Conservation (phyloP, 140 eudicot genomes). For the Bidens hawaiensis region DNA sequence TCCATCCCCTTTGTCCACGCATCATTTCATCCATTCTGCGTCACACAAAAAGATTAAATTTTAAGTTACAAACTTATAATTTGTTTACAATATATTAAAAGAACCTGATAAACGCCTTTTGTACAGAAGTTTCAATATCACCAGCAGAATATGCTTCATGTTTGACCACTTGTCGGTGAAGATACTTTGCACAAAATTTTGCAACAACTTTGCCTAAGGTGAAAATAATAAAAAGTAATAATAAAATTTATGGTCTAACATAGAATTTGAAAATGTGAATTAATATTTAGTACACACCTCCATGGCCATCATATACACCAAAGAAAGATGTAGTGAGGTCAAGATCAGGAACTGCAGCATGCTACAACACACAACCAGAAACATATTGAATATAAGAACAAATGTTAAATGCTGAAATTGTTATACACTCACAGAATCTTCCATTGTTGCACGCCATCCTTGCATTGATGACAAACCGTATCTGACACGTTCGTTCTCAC, state of each 20-base stretch:
- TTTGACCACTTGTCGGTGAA: slow-evolving; percentile 94
- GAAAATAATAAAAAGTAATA: background rate
- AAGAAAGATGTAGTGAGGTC: slow-evolving; percentile 85
- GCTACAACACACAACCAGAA: slow-evolving; percentile 36
- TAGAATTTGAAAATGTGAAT: background rate
- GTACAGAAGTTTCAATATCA: too few species aligned
- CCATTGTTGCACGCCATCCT: slow-evolving; percentile 99
- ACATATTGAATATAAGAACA: background rate
- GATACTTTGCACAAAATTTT: slow-evolving; percentile 93
- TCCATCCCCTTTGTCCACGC: slow-evolving; percentile 99
- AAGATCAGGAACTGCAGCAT: slow-evolving; percentile 82
- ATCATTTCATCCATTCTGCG: slow-evolving; percentile 99
- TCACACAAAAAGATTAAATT: background rate
- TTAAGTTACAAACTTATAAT: too few species aligned
- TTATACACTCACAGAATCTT: slow-evolving; percentile 78
- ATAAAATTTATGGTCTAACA: background rate
- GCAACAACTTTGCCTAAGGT: slow-evolving; percentile 93
- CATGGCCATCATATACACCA: slow-evolving; percentile 98
- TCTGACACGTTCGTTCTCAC: slow-evolving; percentile 61
- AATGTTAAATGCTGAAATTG: background rate
- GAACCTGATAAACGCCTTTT: too few species aligned
- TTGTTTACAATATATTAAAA: too few species aligned
- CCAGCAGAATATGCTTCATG: slow-evolving; percentile 35
- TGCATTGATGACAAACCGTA: slow-evolving; percentile 96
- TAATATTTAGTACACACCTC: slow-evolving; percentile 52